A percentile compares a stretch with the other conserved stretches of the same genome.
Conservation (phyloP, 208 protist genomes). For the Wallacemonas sp. region DNA sequence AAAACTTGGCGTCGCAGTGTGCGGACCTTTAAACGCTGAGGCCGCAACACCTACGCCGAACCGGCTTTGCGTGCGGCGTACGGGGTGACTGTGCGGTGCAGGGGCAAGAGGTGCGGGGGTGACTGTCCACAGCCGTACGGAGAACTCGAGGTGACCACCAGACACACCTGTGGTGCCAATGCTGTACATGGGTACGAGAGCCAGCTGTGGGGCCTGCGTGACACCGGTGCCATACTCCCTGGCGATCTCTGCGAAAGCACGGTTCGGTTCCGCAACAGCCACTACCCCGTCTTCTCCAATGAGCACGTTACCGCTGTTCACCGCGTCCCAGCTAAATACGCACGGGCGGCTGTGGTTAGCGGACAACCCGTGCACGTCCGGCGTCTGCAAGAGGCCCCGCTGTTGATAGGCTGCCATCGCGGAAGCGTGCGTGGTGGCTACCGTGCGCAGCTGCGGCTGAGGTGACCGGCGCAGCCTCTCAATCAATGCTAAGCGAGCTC, state of each 20-base stretch:
- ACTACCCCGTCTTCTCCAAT: slow-evolving; percentile 41
- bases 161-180: slow-evolving; percentile 37
- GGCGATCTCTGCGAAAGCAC: slow-evolving; percentile 31
- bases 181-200: slow-evolving; percentile 55
- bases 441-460: no score
- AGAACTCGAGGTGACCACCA: slow-evolving; percentile 8
- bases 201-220: slow-evolving; percentile 6
- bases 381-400: not conserved
- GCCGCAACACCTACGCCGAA: slow-evolving; percentile 43
- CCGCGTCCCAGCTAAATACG: slow-evolving; percentile 45
- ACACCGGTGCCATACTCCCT: slow-evolving; percentile 18
- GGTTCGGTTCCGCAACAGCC: slow-evolving; percentile 44
- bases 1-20: slow-evolving; percentile 21
- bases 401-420: not conserved
- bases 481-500: not conserved
- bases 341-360: not conserved
- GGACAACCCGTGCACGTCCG: not conserved
- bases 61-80: slow-evolving; percentile 13
- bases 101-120: slow-evolving; percentile 27
- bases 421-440: not conserved
- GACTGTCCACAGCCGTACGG: not conserved
- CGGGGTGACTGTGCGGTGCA: slow-evolving; percentile 19
- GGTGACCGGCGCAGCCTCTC: no score
- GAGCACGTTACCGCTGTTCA: slow-evolving; percentile 59
- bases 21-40: slow-evolving; percentile 23